Evolutionary conservation across 805 yeast species (phyloP), one percentile per base, ranked within the genome.

Genomic region (Ogataea methylovora): DNA sequence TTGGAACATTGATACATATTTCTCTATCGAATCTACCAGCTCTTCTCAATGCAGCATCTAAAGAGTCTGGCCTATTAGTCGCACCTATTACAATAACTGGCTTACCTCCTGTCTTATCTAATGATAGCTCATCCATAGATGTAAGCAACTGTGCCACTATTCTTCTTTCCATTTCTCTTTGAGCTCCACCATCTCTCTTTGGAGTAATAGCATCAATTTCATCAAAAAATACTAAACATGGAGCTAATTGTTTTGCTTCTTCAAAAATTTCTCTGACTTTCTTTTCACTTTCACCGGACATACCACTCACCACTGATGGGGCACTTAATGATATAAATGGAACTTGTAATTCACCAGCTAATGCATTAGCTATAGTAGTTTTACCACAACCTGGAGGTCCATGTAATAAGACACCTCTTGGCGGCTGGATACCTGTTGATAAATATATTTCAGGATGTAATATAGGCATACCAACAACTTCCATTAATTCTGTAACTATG

Each of bases 371-470:
- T 35, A 92, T 79, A 28, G 95, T 81, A 0, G 98, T 92, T 51
- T 92, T 92, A 55, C 98, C 98, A 65, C 98, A 92, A 12, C 98
- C 98, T 2, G 97, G 98, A 0, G 98, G 98, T 0, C 98, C 98
- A 56, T 90, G 95, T 10, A 90, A 59, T 12, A 90, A 61, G n/a
- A 90, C 76, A 24, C 98, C 98, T 37, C 96, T 69, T 14, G 97
- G 95, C 13, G 97, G 97, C 45, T 86, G 95, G 11, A 88, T 88
- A 18, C 97, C 97, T 0, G 95, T 81, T 7, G 88, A 69, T 17
- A 65, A 44, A 52, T 85, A 92, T 2, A 92, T 84, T 56, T 92
- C 98, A 0, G 97, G 97, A 49, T 92, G 97, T 15, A 84, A 60
- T 22, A 92, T 79, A 1, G 98, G 98, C 63, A 90, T 67, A 1